Evolutionary conservation across 257 asterid species (phyloP).

Genomic region (Linderniella brevidens): DNA sequence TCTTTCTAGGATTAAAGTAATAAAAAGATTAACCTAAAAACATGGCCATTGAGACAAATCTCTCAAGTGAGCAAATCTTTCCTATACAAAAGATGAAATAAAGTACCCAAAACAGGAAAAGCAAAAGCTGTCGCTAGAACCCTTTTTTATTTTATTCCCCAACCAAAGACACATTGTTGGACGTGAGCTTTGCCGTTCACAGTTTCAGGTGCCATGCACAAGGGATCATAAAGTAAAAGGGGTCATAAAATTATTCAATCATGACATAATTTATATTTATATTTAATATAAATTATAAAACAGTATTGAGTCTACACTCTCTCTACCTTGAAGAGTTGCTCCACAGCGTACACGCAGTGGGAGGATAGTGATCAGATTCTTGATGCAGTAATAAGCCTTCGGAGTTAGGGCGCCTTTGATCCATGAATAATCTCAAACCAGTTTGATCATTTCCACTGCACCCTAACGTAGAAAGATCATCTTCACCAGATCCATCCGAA

Average conservation of each 20-base stretch:
- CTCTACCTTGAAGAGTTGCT: slow-evolving; percentile 84
- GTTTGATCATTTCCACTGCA: slow-evolving; percentile 26
- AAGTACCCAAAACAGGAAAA: slow-evolving; percentile 17
- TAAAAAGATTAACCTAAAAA: slow-evolving; percentile 9
- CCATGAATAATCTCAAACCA: slow-evolving; percentile 31
- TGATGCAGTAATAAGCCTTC: slow-evolving; percentile 23
- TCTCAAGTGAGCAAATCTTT: slow-evolving; percentile 12
- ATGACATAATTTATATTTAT: neutral
- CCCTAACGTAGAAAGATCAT: slow-evolving; percentile 61
- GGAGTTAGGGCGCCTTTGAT: slow-evolving; percentile 33
- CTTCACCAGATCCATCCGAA: slow-evolving; percentile 92
- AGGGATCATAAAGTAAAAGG: slow-evolving; percentile 3
- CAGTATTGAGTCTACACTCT: neutral
- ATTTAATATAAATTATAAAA: neutral
- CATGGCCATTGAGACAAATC: slow-evolving; percentile 8
- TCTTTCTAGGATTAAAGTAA: slow-evolving; percentile 6
- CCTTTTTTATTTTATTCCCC: slow-evolving; percentile 19
- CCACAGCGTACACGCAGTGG: slow-evolving; percentile 52
- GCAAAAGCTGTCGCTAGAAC: slow-evolving; percentile 43
- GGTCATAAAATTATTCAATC: neutral
- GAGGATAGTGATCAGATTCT: slow-evolving; percentile 36
- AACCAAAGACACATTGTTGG: slow-evolving; percentile 15
- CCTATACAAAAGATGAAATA: neutral
- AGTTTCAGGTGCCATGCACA: slow-evolving; percentile 36
- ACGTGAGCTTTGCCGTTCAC: slow-evolving; percentile 19